Conservation (phyloP, 257 asterid species). For the Solanum virginianum region DNA sequence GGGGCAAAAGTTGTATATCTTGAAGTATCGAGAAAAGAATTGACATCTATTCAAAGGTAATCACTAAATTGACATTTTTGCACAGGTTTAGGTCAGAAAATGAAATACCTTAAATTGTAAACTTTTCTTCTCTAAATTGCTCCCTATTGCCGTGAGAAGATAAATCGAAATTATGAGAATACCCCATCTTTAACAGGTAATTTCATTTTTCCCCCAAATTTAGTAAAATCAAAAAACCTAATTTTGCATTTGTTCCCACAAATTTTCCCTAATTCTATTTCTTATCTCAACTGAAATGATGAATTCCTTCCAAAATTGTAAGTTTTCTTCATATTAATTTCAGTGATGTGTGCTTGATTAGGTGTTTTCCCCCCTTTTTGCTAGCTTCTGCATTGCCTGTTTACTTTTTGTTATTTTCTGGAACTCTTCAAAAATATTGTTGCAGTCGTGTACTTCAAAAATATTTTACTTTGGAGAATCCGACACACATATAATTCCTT, state of each 20-base stretch:
- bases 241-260: constrained; percentile 3
- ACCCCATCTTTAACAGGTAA: constrained; percentile 1
- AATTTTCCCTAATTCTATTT: not conserved
- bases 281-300: not conserved
- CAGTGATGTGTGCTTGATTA: not conserved
- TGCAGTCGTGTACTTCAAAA: too few relatives aligned
- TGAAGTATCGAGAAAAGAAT: not conserved
- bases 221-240: not conserved
- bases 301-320: not conserved
- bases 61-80: not conserved
- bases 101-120: not conserved
- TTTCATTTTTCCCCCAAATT: not conserved
- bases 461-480: too few relatives aligned
- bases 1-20: not conserved
- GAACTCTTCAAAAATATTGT: not conserved
- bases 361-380: not conserved
- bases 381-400: not conserved
- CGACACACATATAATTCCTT: too few relatives aligned
- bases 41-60: not conserved
- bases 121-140: not conserved
- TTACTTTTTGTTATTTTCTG: too few relatives aligned
- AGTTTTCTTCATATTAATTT: not conserved
- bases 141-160: not conserved
- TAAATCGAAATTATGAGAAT: not conserved
- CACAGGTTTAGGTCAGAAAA: not conserved